A percentile compares a stretch with the other conserved stretches of the same genome.
phyloP scores from a whole-genome alignment of 345 rosid species.

The Melaleuca quinquenervia region DNA sequence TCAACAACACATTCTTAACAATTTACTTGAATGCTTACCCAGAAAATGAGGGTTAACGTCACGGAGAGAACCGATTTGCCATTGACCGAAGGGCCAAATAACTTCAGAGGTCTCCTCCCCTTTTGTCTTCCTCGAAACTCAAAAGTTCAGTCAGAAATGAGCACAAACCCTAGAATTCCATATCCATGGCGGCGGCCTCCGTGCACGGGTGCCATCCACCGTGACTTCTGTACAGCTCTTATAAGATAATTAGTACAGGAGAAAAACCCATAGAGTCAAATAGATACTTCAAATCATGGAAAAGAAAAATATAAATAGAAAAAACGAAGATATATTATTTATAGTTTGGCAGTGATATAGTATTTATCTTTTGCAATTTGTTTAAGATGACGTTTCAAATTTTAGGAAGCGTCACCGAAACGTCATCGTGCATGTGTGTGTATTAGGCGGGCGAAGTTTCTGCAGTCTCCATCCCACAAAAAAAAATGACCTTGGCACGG shows the following conservation, averaged over 20 bases:
- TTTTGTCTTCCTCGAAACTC: not conserved
- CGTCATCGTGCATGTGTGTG: not conserved
- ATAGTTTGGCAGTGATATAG: not conserved
- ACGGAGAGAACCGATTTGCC: not conserved
- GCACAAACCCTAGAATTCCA: not conserved
- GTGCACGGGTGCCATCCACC: not conserved
- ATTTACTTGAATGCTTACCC: not conserved
- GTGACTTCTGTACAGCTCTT: not conserved
- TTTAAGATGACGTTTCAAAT: not conserved
- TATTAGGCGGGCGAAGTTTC: not conserved
- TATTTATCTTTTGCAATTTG: not conserved
- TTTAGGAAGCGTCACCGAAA: not conserved
- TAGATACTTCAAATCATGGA: not conserved
- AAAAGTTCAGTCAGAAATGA: too few species aligned
- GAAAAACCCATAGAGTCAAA: not conserved
- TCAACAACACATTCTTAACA: not conserved
- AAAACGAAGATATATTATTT: not conserved
- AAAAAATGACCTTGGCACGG: not conserved
- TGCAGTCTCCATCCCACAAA: not conserved
- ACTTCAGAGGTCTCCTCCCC: not conserved
- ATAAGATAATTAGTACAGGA: not conserved
- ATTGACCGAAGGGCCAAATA: not conserved
- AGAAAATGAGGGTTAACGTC: not conserved
- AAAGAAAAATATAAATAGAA: not conserved
- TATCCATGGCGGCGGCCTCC: not conserved